Conservation (phyloP, 2,329 filamentous ascomycete species). For the Trichoderma asperellum region DNA sequence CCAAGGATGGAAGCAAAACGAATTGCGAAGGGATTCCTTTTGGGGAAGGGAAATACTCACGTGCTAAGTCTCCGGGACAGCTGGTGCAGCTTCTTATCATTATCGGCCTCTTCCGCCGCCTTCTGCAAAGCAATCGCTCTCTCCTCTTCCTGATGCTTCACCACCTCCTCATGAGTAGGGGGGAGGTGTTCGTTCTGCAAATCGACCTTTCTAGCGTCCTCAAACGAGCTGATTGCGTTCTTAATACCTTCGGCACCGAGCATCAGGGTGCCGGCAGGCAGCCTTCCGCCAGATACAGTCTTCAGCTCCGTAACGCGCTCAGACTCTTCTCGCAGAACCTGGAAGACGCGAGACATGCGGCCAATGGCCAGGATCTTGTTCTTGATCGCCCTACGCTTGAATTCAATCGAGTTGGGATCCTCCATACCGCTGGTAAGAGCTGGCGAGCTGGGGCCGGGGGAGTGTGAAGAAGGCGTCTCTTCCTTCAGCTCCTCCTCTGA, state of each 20-base stretch:
- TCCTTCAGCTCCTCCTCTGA: conserved; percentile 99
- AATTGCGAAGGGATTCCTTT: neutral
- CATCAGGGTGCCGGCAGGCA: conserved; percentile 96
- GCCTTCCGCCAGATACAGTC: conserved; percentile 87
- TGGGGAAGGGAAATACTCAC: conserved; percentile 51
- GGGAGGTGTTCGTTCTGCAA: conserved; percentile 94
- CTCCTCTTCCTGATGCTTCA: conserved; percentile 79
- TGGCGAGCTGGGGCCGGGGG: conserved; percentile 74
- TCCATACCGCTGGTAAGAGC: conserved; percentile 53
- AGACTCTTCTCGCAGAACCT: conserved; percentile 95
- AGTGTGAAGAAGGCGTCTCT: conserved; percentile 71
- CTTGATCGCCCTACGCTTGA: conserved; percentile 95
- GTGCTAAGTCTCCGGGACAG: conserved; percentile 93
- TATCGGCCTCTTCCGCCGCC: conserved; percentile 85
- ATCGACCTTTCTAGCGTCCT: conserved; percentile 96
- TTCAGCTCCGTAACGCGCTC: conserved; percentile 97
- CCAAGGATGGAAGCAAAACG: neutral
- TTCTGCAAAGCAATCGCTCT: conserved; percentile 82
- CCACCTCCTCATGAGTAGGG: conserved; percentile 89
- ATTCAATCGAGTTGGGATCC: conserved; percentile 87
- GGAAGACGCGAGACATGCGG: conserved; percentile 94
- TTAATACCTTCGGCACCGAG: conserved; percentile 97
- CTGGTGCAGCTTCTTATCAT: conserved; percentile 83
- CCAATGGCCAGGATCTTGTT: conserved; percentile 99
- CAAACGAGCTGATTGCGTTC: conserved; percentile 94